These are phyloP conservation scores for Russula lepida DNA, from an alignment of 768 basidiomycete species.

Conservation along the genomic window DNA sequence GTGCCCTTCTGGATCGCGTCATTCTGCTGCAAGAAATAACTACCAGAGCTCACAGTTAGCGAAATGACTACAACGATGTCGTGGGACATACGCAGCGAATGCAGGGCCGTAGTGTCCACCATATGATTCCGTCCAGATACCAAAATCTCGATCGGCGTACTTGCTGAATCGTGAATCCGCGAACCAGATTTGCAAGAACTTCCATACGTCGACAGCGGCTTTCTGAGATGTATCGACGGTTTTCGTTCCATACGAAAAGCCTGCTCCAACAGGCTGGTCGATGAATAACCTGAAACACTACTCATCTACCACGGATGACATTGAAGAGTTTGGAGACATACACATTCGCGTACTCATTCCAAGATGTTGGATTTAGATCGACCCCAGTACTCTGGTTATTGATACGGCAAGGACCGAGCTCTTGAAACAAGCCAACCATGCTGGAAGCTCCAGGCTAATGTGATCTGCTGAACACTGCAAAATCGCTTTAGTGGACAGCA, in stretches of 20 bases:
- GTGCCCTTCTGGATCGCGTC: conserved; percentile 42
- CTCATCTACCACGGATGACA: neutral
- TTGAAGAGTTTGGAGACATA: conserved; percentile 4
- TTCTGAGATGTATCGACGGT: conserved; percentile 43
- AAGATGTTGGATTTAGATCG: conserved; percentile 45
- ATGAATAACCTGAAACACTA: conserved; percentile 36
- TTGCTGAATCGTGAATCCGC: conserved; percentile 45
- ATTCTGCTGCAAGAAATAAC: conserved; percentile 52
- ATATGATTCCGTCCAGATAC: conserved; percentile 56
- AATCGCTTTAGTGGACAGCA: neutral
- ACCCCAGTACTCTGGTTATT: conserved; percentile 51
- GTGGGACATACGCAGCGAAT: conserved; percentile 27
- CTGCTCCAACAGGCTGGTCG: conserved; percentile 54
- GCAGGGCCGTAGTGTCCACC: conserved; percentile 35
- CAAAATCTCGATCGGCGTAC: conserved; percentile 38
- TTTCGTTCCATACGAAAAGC: conserved; percentile 50
- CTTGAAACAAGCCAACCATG: conserved; percentile 77
- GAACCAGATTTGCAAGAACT: conserved; percentile 58
- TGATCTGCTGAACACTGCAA: neutral
- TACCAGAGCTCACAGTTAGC: neutral
- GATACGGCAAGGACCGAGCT: conserved; percentile 87
- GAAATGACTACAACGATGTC: neutral
- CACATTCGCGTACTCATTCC: conserved; percentile 51
- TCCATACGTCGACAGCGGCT: conserved; percentile 53
- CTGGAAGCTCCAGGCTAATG: conserved; percentile 33